Evolutionary conservation across 257 asterid genomes (phyloP), one percentile per base, ranked within the genome.

Genomic region (Penstemon barbatus): DNA sequence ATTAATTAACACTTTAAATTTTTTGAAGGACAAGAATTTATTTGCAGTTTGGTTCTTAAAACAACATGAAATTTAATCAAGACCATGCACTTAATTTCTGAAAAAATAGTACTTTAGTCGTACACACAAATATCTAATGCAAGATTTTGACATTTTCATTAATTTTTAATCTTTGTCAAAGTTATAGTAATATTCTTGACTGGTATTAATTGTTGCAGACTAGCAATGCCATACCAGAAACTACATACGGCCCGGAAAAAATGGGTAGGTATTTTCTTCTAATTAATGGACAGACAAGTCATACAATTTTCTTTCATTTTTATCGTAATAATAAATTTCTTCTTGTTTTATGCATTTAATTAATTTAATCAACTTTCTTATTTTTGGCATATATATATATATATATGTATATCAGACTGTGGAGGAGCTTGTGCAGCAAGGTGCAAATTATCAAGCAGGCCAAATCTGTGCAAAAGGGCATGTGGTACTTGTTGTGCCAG

Each of bases 401-500:
- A 7, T 18, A 3, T 70, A 3, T 45, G 41, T 66, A 40, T 62
- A 25, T 53, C 2, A 85, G 95, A 85, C 65, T 87, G 95, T 68
- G 80, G 78, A 13, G 83, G 64, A 42, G 83, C 89, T 60, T 87
- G 95, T 81, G 71, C 67, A 36, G 77, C 5, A 11, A 81, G 95
- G 78, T 87, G 95, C 77, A 69, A 46, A 5, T 54, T 74, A 45
- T 81, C 91, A 52, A 57, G 84, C 6, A 87, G 95, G 77, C 95
- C 79, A 7, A 68, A 69, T 37, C 85, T 87, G 4, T 87, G 95
- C 77, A 78, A 79, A 5, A 83, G 95, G 81, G 91, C 91, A 2
- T 87, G 95, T 6, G 89, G 91, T 53, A 87, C 91, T 43, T 87
- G 95, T 72, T 87, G 95, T 19, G 36, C 63, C 6, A 61, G 86